A percentile compares a stretch with the other conserved stretches of the same genome.
These are phyloP conservation scores for Omphalotus guepiniiformis DNA, from an alignment of 768 basidiomycete species.

Conservation along the genomic window DNA sequence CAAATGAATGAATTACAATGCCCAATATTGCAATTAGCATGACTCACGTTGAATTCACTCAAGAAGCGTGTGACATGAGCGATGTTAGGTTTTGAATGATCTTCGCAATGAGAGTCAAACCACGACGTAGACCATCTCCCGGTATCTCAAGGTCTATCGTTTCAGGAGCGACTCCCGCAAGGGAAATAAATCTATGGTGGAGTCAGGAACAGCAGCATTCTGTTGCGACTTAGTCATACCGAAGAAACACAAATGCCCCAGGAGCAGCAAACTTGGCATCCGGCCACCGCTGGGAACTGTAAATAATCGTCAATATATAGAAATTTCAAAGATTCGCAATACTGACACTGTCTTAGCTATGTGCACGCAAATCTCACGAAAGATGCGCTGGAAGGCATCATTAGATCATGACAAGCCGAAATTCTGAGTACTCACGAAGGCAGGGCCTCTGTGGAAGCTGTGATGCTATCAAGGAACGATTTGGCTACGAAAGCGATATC, in stretches of 20 bases:
- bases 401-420: too few species aligned
- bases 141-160: constrained; percentile 80
- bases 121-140: constrained; percentile 66
- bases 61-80: constrained; percentile 72
- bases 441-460: constrained; percentile 61
- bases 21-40: too few species aligned
- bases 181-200: constrained; percentile 76
- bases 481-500: constrained; percentile 72
- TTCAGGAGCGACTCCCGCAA: constrained; percentile 84
- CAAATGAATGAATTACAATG: neutral
- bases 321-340: neutral
- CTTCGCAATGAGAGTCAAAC: constrained; percentile 84
- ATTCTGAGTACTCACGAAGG: constrained; percentile 56
- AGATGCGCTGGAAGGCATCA: constrained; percentile 51
- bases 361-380: constrained; percentile 83
- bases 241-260: constrained; percentile 89
- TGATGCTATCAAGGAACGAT: constrained; percentile 71
- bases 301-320: neutral
- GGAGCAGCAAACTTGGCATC: constrained; percentile 77
- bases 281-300: constrained; percentile 65
- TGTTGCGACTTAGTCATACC: constrained; percentile 41
- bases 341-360: constrained; percentile 76
- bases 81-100: constrained; percentile 89
- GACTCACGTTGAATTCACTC: constrained; percentile 65
- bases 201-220: neutral